Conservation (phyloP, 1,284 basidiomycete genomes). For the Ganoderma resinaceum region DNA sequence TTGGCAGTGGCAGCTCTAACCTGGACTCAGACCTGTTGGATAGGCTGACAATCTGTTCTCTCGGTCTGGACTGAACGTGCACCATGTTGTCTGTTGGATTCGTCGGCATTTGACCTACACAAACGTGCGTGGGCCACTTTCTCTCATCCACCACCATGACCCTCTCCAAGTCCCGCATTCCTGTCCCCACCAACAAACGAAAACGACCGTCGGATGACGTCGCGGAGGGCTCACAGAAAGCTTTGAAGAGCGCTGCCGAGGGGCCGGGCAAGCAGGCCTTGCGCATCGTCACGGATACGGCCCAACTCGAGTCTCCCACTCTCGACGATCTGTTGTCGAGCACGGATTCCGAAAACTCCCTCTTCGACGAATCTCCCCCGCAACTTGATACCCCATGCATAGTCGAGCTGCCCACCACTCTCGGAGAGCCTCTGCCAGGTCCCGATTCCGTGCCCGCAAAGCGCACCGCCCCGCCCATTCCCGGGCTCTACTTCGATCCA, state of each 20-base stretch:
- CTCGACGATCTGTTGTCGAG: slow-evolving; percentile 24
- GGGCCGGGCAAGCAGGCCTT: slow-evolving; percentile 13
- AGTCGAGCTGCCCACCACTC: slow-evolving; percentile 5
- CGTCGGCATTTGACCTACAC: neutral
- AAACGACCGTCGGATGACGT: slow-evolving; percentile 16
- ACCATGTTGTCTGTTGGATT: neutral
- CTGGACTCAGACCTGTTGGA: neutral
- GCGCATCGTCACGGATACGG: slow-evolving; percentile 21
- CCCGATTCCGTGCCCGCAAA: slow-evolving; percentile 35
- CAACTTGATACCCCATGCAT: slow-evolving; percentile 12
- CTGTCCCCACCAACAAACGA: slow-evolving; percentile 21
- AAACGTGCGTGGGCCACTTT: slow-evolving; percentile 2
- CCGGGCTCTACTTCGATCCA: slow-evolving; percentile 69
- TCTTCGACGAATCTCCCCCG: slow-evolving; percentile 47
- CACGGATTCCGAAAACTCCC: slow-evolving; percentile 45
- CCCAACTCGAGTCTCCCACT: slow-evolving; percentile 17
- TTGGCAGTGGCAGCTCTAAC: neutral
- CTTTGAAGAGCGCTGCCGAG: neutral
- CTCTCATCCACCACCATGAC: slow-evolving; percentile 4
- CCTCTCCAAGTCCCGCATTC: slow-evolving; percentile 1
- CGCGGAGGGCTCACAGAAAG: neutral
- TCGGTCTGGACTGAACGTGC: slow-evolving; percentile 4
- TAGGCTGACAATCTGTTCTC: slow-evolving; percentile 7
- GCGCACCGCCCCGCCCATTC: slow-evolving; percentile 58
- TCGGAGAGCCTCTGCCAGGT: slow-evolving; percentile 17